Percentiles rank a stretch among this genome's conserved stretches.
These are phyloP conservation scores for Boechera stricta DNA, from an alignment of 345 rosid species.

Conservation along the genomic window DNA sequence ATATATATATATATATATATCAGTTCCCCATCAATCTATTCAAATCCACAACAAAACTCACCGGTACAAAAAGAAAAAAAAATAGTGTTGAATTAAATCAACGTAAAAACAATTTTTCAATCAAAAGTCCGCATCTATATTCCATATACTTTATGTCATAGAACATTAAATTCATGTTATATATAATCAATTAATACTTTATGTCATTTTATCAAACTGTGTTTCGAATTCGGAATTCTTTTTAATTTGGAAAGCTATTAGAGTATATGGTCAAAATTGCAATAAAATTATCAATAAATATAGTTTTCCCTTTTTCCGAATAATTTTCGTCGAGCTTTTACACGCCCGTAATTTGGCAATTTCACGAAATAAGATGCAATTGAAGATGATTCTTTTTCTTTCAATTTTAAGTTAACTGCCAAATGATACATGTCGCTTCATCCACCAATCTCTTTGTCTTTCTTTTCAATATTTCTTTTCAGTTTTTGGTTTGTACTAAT, in stretches of 20 bases:
- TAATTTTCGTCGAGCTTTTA: background rate
- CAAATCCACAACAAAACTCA: background rate
- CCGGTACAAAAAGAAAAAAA: too few species aligned
- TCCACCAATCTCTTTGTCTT: background rate
- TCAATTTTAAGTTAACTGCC: slow-evolving; percentile 34
- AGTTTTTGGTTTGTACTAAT: slow-evolving; percentile 28
- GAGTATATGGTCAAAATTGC: background rate
- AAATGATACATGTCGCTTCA: slow-evolving; percentile 27
- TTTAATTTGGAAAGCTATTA: background rate
- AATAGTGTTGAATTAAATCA: background rate
- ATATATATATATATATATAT: too few species aligned
- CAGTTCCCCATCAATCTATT: background rate
- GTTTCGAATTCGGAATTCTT: background rate
- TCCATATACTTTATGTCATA: too few species aligned
- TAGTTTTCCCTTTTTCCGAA: background rate
- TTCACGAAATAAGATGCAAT: slow-evolving; percentile 23
- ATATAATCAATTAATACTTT: too few species aligned
- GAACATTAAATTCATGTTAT: too few species aligned
- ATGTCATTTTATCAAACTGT: too few species aligned
- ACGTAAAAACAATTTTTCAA: background rate
- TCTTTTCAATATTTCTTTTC: background rate
- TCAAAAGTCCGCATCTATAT: background rate
- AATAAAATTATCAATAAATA: background rate
- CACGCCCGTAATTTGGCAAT: background rate
- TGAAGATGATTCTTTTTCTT: slow-evolving; percentile 13